Base-by-base conservation (phyloP, 2,329 filamentous ascomycete species). In the Colletotrichum orbiculare region DNA sequence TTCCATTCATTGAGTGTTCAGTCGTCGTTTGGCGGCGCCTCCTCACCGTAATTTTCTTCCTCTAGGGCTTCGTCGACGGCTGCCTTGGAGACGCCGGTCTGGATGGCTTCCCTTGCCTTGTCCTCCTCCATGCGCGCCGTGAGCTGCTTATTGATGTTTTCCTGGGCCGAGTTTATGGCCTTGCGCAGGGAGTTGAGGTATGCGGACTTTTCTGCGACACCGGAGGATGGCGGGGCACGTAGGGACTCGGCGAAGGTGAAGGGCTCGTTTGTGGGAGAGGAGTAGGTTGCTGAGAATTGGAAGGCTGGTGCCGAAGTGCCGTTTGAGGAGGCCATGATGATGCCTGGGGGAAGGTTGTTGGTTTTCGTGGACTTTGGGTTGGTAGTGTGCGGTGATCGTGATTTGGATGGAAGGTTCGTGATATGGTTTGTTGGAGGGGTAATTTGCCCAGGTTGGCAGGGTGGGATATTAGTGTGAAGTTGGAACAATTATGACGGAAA, bases 1-100 rank as follows among this genome's bases (percentile, higher is more conserved):
- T 34, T 42, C 25, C 25, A 25, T 41, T 9, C 4, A n/a, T 34
- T 35, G 25, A 3, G 38, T 8, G 43, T 35, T 71, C 72, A 74
- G 57, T 86, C 86, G 60, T 91, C 90, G 46, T 91, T 89, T 54
- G 90, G 88, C 11, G 86, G 81, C 33, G 89, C 86, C 75, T 97
- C 93, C 76, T 97, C 94, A 52, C 93, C 94, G 74, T 97, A 97
- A 73, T 94, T 91, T 71, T 92, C 87, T 73, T 93, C 91, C 73
- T 89, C 88, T 67, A 85, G 84, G 10, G 76, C 81, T 65, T 89
- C 87, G 65, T 87, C 83, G 9, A 81, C 72, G 8, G 64, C 71
- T 4, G 59, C 60, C 50, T 65, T 71, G 8, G 48, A 7, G 54
- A 67, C 45, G 64, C 72, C 53, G 64, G 72, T 65, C 41, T 49